These are phyloP conservation scores for Colletotrichum orbiculare DNA, from an alignment of 2,329 filamentous ascomycete species.

Conservation along the genomic window DNA sequence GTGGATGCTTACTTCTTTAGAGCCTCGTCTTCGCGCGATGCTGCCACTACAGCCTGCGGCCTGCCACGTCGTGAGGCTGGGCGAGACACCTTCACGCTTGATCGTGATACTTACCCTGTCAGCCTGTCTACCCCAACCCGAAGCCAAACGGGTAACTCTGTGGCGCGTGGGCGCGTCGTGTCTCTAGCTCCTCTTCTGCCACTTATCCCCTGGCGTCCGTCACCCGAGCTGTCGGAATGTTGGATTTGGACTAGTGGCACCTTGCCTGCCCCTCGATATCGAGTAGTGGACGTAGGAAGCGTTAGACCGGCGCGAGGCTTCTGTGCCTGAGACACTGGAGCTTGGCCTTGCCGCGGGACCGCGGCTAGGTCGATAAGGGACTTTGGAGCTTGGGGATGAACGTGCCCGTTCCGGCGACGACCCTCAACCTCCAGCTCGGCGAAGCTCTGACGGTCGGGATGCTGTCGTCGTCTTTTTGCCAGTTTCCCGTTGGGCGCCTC, in stretches of 20 bases:
- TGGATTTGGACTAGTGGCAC: conserved; percentile 30
- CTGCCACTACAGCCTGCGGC: background rate
- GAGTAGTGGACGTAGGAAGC: conserved; percentile 13
- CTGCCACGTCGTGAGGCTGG: conserved; percentile 15
- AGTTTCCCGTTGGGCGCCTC: conserved; percentile 25
- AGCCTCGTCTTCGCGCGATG: background rate
- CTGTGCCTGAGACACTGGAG: conserved; percentile 25
- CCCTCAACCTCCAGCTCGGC: conserved; percentile 7
- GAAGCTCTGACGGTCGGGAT: background rate
- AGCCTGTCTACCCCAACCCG: background rate
- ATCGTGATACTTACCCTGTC: background rate
- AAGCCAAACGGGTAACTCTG: conserved; percentile 7
- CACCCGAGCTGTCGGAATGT: conserved; percentile 33
- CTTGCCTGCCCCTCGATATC: conserved; percentile 27
- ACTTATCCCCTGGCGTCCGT: conserved; percentile 18
- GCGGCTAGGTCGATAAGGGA: background rate
- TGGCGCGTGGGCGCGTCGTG: conserved; percentile 29
- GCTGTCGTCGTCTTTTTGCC: conserved; percentile 17
- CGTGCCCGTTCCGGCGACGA: conserved; percentile 23
- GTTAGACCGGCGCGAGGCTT: conserved; percentile 31
- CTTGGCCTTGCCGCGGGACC: conserved; percentile 17
- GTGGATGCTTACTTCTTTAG: background rate
- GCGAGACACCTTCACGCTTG: conserved; percentile 16
- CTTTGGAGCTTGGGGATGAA: conserved; percentile 5
- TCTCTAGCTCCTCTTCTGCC: conserved; percentile 14